Percentiles rank a stretch among this genome's conserved stretches.
Evolutionary conservation across 352 stramenopile genomes (phyloP).

Genomic region (Peronosclerospora sorghi): DNA sequence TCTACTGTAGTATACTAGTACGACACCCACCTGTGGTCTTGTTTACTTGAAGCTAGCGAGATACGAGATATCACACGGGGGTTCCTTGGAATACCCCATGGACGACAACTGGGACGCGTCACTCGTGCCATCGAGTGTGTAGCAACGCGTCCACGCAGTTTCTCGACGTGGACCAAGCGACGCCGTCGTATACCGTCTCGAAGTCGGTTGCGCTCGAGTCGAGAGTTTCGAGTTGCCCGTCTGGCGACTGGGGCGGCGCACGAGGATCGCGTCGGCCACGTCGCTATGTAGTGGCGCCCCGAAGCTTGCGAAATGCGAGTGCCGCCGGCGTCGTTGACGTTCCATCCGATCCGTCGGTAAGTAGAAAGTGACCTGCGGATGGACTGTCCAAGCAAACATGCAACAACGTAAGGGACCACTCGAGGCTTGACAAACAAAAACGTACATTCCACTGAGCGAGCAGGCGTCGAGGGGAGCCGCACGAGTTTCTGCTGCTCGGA

Average conservation of each 20-base stretch:
- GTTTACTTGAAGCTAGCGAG: too few species aligned
- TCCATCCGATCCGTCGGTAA: conserved; percentile 12
- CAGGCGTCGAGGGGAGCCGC: not conserved
- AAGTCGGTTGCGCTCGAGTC: too few species aligned
- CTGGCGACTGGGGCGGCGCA: conserved; percentile 9
- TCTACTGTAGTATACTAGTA: too few species aligned
- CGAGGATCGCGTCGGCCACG: conserved; percentile 5
- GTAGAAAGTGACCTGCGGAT: conserved; percentile 15
- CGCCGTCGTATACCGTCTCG: too few species aligned
- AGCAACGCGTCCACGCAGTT: too few species aligned
- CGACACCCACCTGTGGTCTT: too few species aligned
- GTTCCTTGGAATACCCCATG: too few species aligned
- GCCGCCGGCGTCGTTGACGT: conserved; percentile 8
- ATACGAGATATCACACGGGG: too few species aligned
- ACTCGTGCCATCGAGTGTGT: too few species aligned
- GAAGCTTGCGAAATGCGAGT: conserved; percentile 13
- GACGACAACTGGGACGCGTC: too few species aligned
- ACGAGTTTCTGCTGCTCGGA: conserved; percentile 1
- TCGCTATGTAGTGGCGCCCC: conserved; percentile 2
- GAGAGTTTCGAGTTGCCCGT: too few species aligned
- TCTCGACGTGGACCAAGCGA: too few species aligned
- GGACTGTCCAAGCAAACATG: conserved; percentile 7
- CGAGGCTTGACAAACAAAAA: conserved; percentile 6
- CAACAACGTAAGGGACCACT: not conserved
- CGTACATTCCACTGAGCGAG: conserved; percentile 16